phyloP scores from a whole-genome alignment of 1,284 basidiomycete species.

The Abortiporus biennis region DNA sequence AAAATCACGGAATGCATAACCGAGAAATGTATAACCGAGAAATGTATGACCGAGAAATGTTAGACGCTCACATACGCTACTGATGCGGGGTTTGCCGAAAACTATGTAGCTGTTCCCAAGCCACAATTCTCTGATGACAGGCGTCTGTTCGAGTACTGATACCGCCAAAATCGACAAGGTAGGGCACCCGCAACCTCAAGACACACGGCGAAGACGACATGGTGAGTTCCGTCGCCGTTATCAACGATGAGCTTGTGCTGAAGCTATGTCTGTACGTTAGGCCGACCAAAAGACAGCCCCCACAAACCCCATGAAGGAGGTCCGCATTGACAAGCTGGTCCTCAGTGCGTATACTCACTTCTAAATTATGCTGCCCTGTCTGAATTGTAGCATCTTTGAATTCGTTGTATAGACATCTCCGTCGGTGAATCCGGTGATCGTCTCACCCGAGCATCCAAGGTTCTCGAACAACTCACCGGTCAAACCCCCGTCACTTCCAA shows the following conservation, averaged over 20 bases:
- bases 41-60: too few species aligned
- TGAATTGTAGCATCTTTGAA: conserved; percentile 1
- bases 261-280: conserved; percentile 32
- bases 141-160: neutral
- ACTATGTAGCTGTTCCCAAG: conserved; percentile 2
- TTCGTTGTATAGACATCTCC: conserved; percentile 78
- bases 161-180: conserved; percentile 3
- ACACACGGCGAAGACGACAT: conserved; percentile 16
- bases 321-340: conserved; percentile 97
- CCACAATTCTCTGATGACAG: neutral
- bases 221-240: conserved; percentile 11
- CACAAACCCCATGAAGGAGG: conserved; percentile 94
- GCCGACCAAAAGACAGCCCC: conserved; percentile 87
- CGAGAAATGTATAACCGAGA: too few species aligned
- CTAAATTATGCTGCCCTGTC: neutral
- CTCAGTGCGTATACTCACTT: conserved; percentile 68
- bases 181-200: conserved; percentile 13
- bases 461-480: conserved; percentile 98
- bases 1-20: too few species aligned
- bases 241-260: conserved; percentile 2
- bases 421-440: conserved; percentile 99
- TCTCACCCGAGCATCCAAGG: conserved; percentile 98
- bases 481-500: conserved; percentile 99
- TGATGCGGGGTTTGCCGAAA: too few species aligned
- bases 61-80: too few species aligned